Base-by-base conservation (phyloP, 371 early-diverging fungal genomes). In the Haplosporangium sp. region DNA sequence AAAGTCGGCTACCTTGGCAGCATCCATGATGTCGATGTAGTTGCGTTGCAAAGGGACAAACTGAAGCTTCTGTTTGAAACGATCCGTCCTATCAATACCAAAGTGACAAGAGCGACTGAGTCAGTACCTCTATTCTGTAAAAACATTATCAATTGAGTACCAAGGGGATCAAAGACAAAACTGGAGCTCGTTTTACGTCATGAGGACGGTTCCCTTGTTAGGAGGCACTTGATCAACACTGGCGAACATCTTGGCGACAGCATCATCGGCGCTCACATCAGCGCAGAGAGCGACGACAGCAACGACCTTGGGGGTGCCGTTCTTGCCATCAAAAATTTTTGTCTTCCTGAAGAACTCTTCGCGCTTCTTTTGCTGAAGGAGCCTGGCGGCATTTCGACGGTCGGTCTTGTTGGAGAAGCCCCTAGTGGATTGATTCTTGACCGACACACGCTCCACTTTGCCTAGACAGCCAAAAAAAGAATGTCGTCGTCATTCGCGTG, bases 1-100 rank as follows among this genome's bases (percentile, higher is more conserved):
- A 74, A 93, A 93, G 82, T 98, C 99, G 46, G 96, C 94, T 0
- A 95, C 93, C 80, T 94, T 94, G 81, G 92, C 90, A 2, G 92
- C 94, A 82, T 98, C 96, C 76, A 98, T 74, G 50, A 96, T 91
- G 58, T 91, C 92, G 55, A 92, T 76, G 68, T 90, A 86, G 69
- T 89, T 87, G 51, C 92, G 88, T 50, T 84, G 82, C 5, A 88
- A 66, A 12, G 91, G 90, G 5, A 94, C 66, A 21, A 95, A 84
- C 79, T 92, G 93, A 13, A 97, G 73, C 56, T 89, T 92, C 81
- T 98, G 98, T 80, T 95, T 95, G 86, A 95, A 95, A 23, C 94
- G 89, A 38, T 88, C 85, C 6, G 86, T 70, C 6, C 83, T 83
- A 64, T 53, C 9, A 14, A 55, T 40, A 29, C 6, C 18, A 40